Evolutionary conservation across 2,329 filamentous ascomycete genomes (phyloP), one percentile per base, ranked within the genome.

Genomic region (Penicillium sp.): DNA sequence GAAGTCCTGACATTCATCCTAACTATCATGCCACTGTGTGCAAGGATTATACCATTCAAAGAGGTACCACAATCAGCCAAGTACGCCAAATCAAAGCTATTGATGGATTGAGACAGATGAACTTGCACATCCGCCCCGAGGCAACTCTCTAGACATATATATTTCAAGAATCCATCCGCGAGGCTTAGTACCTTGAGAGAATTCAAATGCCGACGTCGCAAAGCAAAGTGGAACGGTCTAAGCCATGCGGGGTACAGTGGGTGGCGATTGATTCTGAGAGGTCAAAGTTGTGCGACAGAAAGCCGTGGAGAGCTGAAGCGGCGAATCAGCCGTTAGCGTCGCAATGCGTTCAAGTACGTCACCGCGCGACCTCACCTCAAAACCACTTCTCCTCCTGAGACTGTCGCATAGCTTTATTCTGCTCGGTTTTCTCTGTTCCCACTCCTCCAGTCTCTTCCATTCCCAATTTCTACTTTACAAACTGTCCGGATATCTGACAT

Each of bases 351-450:
- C 67, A 68, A 64, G 59, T 70, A 70, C 69, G 65, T 71, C 67
- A 70, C 67, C 57, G 60, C 64, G 65, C 68, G 67, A 71, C 66
- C 64, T 71, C 66, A 67, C 54, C 52, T 66, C 59, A 49, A 57
- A 60, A 51, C 48, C 32, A 58, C 47, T 49, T 31, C 48, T 52
- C 54, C 54, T 31, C 47, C 24, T 27, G 5, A 8, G 24, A 27
- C 24, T 27, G 24, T 27, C 24, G 24, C 24, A 27, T 27, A 27
- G 24, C 24, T 6, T 27, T 27, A 27, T 6, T 27, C 8, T 27
- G 24, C 24, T 27, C 8, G 24, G 4, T 27, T 27, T 27, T 2
- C 5, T 6, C 24, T 5, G 24, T 8, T 27, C 24, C 8, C 24
- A 27, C 5, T 27, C 24, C 8, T 8, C 8, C 24, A 27, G 24